Evolutionary conservation across 306 rosid genomes (phyloP), one percentile per base, ranked within the genome.

Genomic region (Gastrolobium bilobum): DNA sequence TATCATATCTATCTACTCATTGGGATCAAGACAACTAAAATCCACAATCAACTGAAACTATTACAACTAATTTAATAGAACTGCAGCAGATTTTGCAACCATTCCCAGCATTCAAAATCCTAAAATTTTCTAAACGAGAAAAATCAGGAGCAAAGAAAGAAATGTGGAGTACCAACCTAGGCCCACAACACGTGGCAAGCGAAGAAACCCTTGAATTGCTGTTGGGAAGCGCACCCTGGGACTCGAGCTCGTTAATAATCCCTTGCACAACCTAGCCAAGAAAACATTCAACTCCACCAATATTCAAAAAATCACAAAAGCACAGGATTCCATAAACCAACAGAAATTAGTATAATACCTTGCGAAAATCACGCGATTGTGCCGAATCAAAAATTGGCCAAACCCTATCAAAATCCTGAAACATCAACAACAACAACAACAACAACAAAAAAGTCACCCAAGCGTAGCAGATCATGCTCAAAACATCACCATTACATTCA

Each of bases 171-270:
- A 88, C 95, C 58, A 79, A 95, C 99, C 98, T 96, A 73, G 99
- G 99, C 81, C 99, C 99, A 78, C 99, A 96, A 70, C 99, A 96
- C 2, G 98, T 96, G 58, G 99, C 99, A 64, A 96, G 97, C 10
- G 99, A 95, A 33, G 99, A 95, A 86, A 92, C 98, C 82, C 99
- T 92, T 2, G 99, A 93, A 92, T 95, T 95, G 83, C 99, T 96
- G 80, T 94, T 89, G 2, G 99, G 99, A 79, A 96, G 91, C 39
- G 97, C 98, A 33, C 98, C 98, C 84, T 93, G 99, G 11, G 99
- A 93, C 87, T 96, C 99, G 1, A 96, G 98, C 94, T 96, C 98
- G 33, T 97, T 90, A 66, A 96, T 96, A 37, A 96, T 90, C 87
- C 87, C 97, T 89, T 93, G 99, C 89, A 96, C 99, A 51, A 89